These are phyloP conservation scores for Ogataea ramenticola DNA, from an alignment of 805 yeast genomes.

Conservation along the genomic window DNA sequence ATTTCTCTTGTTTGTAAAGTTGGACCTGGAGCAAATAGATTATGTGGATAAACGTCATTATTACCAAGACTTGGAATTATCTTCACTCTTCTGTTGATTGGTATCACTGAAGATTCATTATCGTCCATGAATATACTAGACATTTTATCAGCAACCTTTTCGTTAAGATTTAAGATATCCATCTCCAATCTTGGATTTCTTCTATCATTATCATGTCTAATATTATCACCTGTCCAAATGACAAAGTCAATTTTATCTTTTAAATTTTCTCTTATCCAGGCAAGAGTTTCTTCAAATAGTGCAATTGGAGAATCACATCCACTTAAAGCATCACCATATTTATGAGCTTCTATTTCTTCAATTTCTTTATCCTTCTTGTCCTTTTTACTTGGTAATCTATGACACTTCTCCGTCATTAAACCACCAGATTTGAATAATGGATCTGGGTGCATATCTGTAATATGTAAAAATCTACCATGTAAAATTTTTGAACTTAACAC, in stretches of 20 bases:
- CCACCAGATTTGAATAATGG: conserved; percentile 51
- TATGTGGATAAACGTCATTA: conserved; percentile 87
- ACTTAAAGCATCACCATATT: conserved; percentile 64
- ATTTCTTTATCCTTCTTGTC: conserved; percentile 20
- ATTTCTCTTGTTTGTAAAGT: conserved; percentile 79
- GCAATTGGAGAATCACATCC: conserved; percentile 75
- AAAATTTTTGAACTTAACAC: conserved; percentile 21
- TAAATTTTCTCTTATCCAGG: conserved; percentile 59
- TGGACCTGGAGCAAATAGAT: conserved; percentile 79
- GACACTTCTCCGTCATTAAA: conserved; percentile 47
- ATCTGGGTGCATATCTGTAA: conserved; percentile 86
- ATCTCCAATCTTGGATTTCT: conserved; percentile 63
- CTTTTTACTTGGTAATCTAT: conserved; percentile 25
- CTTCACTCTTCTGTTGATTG: conserved; percentile 24
- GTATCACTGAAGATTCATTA: conserved; percentile 24
- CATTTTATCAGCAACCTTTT: conserved; percentile 45
- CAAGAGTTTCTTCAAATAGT: conserved; percentile 53
- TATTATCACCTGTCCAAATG: conserved; percentile 88
- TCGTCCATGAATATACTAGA: conserved; percentile 44
- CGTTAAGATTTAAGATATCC: conserved; percentile 65
- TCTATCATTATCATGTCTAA: conserved; percentile 80
- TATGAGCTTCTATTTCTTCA: conserved; percentile 35
- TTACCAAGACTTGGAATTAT: conserved; percentile 75
- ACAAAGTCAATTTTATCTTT: conserved; percentile 77
- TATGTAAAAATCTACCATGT: conserved; percentile 77